Base-by-base conservation (phyloP, 1,284 basidiomycete species). In the Lentinula novae-zelandiae region DNA sequence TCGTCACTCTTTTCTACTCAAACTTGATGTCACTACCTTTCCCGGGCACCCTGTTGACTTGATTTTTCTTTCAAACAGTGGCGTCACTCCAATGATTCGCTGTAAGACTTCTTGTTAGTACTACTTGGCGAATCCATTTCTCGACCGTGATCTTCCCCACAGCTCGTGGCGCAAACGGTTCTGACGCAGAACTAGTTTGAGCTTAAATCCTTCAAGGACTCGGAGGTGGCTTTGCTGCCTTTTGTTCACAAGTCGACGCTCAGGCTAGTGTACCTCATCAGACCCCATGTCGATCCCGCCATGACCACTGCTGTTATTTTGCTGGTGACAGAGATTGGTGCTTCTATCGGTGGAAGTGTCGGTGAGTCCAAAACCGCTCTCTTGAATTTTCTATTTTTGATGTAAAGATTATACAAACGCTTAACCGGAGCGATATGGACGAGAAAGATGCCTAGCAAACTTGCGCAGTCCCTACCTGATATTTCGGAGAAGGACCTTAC, bases 251-350 rank as follows among this genome's bases (percentile, higher is more conserved):
- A 71, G 88, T 93, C 60, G 87, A 84, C 42, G 87, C 91, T 0
- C 93, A 95, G 72, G 91, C 90, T 2, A 79, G 85, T 9, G 92
- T 93, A 1, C 77, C 85, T 3, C 22, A 22, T 22, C 1, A 22
- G 22, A 22, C 22, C 22, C 0, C 92, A 92, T 69, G 72, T 76
- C 33, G 91, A 95, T 66, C 86, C 95, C 20, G 93, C 91, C 0
- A 86, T 89, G 65, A 89, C 89, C 58, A 95, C 90, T 4, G 93
- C 93, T 0, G 78, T 94, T 64, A 85, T 94, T 13, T 77, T 95
- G 38, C 80, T 95, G 42, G 81, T 91, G 67, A 88, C 89, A 9
- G 91, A 94, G 71, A 86, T 92, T 63, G 92, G 91, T 51, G 86
- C 86, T 17, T 83, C 84, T 0, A 79, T 90, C 17, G 90, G 91